Evolutionary conservation across 2,329 filamentous ascomycete genomes (phyloP).

Genomic region (Chrysoporthe deuterocubensis): DNA sequence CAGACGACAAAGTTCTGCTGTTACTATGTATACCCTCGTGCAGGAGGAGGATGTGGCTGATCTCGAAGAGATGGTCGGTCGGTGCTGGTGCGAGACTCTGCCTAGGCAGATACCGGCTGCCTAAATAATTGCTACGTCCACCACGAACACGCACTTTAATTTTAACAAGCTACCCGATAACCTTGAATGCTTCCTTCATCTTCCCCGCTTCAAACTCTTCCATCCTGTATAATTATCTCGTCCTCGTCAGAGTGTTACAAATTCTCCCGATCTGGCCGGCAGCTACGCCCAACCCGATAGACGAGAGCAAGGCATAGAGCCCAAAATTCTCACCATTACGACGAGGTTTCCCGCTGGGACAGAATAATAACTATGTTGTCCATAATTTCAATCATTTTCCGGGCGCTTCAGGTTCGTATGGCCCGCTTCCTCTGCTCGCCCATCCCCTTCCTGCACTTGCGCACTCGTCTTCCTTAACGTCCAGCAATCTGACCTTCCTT

Average conservation of each 20-base stretch:
- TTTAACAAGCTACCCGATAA: too few relatives aligned
- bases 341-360: neutral
- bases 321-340: neutral
- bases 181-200: too few relatives aligned
- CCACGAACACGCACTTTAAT: neutral
- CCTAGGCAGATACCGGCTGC: neutral
- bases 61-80: neutral
- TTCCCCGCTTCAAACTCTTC: neutral
- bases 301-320: neutral
- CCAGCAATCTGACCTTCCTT: neutral
- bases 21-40: neutral
- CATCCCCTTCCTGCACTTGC: neutral
- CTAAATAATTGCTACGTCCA: neutral
- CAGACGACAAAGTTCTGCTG: too few relatives aligned
- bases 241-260: too few relatives aligned
- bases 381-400: neutral
- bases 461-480: neutral
- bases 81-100: neutral
- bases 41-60: neutral
- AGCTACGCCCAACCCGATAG: too few relatives aligned
- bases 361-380: neutral
- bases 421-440: too few relatives aligned
- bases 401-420: neutral
- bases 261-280: too few relatives aligned
- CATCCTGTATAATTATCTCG: neutral